phyloP scores from a whole-genome alignment of 139 green algal genomes.

The Chlorella ohadii region DNA sequence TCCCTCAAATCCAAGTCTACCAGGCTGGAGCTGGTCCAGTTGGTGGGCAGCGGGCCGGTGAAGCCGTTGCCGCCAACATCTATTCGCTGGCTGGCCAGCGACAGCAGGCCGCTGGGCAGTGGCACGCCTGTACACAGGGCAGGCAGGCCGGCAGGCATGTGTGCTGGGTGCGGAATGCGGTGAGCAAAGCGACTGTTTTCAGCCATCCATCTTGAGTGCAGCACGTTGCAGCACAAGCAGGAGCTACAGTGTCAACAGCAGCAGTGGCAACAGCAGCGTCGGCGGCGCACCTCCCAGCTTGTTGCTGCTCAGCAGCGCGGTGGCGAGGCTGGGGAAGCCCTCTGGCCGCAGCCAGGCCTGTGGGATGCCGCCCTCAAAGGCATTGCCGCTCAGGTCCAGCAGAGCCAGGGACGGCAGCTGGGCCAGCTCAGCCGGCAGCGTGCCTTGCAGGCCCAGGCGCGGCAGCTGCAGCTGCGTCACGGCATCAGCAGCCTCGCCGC shows the following conservation, averaged over 20 bases:
- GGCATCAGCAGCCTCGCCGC: neutral
- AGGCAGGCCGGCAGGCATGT: neutral
- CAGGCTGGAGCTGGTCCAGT: conserved; percentile 30
- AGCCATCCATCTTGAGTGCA: neutral
- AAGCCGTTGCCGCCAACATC: conserved; percentile 32
- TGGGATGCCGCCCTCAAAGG: neutral
- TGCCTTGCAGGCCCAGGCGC: conserved; percentile 24
- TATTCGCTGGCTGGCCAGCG: neutral
- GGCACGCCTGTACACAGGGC: neutral
- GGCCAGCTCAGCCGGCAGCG: conserved; percentile 24
- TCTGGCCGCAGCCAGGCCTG: neutral
- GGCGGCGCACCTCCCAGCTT: conserved; percentile 1
- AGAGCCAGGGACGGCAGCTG: conserved; percentile 11
- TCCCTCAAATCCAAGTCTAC: conserved; percentile 22
- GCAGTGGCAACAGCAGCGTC: neutral
- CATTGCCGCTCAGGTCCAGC: conserved; percentile 24
- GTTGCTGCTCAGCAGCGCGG: neutral
- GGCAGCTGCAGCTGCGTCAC: neutral
- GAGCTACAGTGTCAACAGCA: neutral
- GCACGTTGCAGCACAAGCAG: neutral
- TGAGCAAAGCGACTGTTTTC: neutral
- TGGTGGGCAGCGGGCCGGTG: conserved; percentile 14
- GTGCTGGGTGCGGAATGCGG: neutral
- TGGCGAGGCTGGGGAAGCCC: neutral
- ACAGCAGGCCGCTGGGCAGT: neutral